Conservation (phyloP, 2,329 filamentous ascomycete genomes). For the Xylaria sp. region DNA sequence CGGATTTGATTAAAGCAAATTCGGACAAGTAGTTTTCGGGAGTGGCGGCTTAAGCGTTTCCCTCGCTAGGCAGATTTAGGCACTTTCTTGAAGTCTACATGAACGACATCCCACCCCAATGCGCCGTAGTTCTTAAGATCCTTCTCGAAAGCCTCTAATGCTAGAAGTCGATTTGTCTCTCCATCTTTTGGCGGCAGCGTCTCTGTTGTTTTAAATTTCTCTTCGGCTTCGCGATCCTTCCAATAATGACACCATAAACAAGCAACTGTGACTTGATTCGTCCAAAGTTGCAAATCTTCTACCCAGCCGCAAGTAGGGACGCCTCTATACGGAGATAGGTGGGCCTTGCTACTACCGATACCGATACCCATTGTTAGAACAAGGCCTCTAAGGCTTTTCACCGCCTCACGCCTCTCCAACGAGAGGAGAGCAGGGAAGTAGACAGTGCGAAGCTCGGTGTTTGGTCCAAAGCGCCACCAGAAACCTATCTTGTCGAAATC, state of each 20-base stretch:
- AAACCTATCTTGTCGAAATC: constrained; percentile 30
- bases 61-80: constrained; percentile 10
- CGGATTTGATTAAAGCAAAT: too few species aligned
- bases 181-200: constrained; percentile 20
- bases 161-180: constrained; percentile 13
- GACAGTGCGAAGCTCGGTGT: constrained; percentile 31
- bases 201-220: constrained; percentile 28
- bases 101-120: constrained; percentile 29
- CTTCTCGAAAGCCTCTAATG: constrained; percentile 27
- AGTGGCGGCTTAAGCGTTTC: too few species aligned
- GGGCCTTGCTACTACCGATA: constrained; percentile 23
- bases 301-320: constrained; percentile 28
- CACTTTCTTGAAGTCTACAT: constrained; percentile 32
- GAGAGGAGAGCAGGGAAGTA: constrained; percentile 23
- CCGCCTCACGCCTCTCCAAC: constrained; percentile 15
- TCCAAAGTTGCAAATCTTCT: constrained; percentile 17
- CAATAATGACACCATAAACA: constrained; percentile 32
- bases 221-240: constrained; percentile 28
- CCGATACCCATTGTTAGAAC: constrained; percentile 26
- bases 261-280: constrained; percentile 12
- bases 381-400: constrained; percentile 20
- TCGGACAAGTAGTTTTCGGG: too few species aligned
- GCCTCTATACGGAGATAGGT: constrained; percentile 29
- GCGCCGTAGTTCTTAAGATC: constrained; percentile 23
- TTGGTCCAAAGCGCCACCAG: constrained; percentile 29